A percentile compares a stretch with the other conserved stretches of the same genome.
Evolutionary conservation across 208 protist genomes (phyloP).

Genomic region (Trypanosoma rangeli): DNA sequence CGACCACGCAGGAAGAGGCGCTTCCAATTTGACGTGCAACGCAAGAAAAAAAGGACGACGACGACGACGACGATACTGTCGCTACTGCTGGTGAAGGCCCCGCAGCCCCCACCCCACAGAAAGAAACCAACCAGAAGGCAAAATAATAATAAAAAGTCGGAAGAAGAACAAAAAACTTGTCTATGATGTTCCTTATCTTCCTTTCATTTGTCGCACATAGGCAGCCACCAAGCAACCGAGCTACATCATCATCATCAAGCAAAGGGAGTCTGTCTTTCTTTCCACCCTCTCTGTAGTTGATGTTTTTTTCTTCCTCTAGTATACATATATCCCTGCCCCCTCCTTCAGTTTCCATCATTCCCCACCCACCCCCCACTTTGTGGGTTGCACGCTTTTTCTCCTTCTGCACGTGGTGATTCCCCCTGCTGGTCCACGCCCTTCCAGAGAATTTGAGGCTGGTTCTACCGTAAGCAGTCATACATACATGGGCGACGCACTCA

Average conservation of each 20-base stretch:
- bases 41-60: conserved; percentile 1
- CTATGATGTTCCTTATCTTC: background rate
- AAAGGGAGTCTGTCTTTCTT: background rate
- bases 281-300: background rate
- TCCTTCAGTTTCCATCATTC: background rate
- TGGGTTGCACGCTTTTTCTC: background rate
- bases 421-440: background rate
- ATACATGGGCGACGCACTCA: background rate
- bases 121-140: background rate
- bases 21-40: background rate
- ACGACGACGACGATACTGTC: background rate
- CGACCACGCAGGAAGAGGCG: conserved; percentile 20
- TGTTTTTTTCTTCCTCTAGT: background rate
- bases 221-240: background rate
- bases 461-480: background rate
- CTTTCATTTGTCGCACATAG: background rate
- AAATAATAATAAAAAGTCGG: background rate
- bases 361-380: background rate
- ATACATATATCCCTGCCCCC: background rate
- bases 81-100: background rate
- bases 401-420: background rate
- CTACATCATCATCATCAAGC: background rate
- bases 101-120: background rate
- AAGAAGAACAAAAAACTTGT: background rate
- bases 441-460: background rate